These are phyloP conservation scores for Neofusicoccum cordaticola DNA, from an alignment of 2,329 filamentous ascomycete genomes.

Conservation along the genomic window DNA sequence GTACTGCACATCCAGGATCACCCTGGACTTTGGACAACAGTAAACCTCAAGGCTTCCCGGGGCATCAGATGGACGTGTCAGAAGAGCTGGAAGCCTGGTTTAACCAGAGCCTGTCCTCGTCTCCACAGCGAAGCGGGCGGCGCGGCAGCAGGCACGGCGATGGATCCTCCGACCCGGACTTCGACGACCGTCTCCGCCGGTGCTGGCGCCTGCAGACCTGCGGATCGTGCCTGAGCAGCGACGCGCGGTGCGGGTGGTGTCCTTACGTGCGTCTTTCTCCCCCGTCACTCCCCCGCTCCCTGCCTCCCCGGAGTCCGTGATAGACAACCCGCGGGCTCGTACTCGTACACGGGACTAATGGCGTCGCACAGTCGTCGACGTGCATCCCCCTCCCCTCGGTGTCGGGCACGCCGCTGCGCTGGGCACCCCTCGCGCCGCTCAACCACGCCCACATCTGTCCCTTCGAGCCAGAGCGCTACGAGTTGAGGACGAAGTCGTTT, in stretches of 20 bases:
- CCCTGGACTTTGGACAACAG: too few relatives aligned
- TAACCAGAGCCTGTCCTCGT: neutral
- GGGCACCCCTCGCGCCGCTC: conserved; percentile 41
- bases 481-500: conserved; percentile 43
- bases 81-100: neutral
- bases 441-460: conserved; percentile 33
- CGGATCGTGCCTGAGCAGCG: conserved; percentile 26
- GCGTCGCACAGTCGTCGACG: conserved; percentile 33
- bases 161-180: neutral
- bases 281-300: too few relatives aligned
- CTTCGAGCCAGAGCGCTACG: conserved; percentile 41
- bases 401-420: conserved; percentile 24
- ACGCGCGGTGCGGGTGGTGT: conserved; percentile 43
- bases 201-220: conserved; percentile 35
- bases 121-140: neutral
- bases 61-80: neutral
- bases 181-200: conserved; percentile 20
- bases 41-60: neutral
- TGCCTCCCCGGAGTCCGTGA: neutral
- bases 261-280: conserved; percentile 34
- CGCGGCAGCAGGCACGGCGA: neutral
- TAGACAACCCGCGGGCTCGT: neutral
- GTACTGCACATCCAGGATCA: too few relatives aligned
- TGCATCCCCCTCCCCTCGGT: conserved; percentile 43
- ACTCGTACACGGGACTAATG: neutral